Evolutionary conservation across 495 filamentous ascomycete genomes (phyloP).

Genomic region (Aspergillus cavernicola): DNA sequence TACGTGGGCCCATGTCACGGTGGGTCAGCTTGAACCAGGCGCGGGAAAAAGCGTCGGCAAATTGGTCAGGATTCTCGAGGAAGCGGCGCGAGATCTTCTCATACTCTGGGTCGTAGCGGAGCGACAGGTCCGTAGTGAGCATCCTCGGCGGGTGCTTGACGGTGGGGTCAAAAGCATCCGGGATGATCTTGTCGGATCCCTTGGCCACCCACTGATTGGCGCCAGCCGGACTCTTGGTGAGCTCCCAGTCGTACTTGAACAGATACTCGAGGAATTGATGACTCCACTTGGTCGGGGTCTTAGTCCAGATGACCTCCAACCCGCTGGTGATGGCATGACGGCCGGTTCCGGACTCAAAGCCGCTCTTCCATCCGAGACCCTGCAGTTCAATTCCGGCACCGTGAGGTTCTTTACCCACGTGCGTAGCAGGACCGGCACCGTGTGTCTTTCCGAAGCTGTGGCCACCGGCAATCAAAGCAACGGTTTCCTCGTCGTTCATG

Average conservation of each 20-base stretch:
- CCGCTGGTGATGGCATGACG: slow-evolving; percentile 67
- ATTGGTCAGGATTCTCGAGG: slow-evolving; percentile 60
- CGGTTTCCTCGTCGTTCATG: slow-evolving; percentile 76
- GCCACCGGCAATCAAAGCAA: slow-evolving; percentile 69
- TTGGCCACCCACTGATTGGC: slow-evolving; percentile 73
- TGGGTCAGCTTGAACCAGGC: slow-evolving; percentile 79
- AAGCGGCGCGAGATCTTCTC: slow-evolving; percentile 69
- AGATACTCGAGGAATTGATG: slow-evolving; percentile 66
- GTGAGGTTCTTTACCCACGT: slow-evolving; percentile 62
- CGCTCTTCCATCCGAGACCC: slow-evolving; percentile 65
- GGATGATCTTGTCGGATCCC: slow-evolving; percentile 58
- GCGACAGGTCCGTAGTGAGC: slow-evolving; percentile 68
- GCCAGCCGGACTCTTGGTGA: slow-evolving; percentile 66
- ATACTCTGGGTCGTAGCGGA: slow-evolving; percentile 64
- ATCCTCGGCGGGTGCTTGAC: slow-evolving; percentile 65
- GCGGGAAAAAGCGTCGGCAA: slow-evolving; percentile 60
- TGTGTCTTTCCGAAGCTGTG: slow-evolving; percentile 75
- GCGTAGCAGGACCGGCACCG: slow-evolving; percentile 55
- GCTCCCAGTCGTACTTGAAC: slow-evolving; percentile 74
- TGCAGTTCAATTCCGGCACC: slow-evolving; percentile 58
- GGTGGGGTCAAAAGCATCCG: slow-evolving; percentile 60
- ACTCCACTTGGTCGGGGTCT: slow-evolving; percentile 65
- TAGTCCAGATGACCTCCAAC: slow-evolving; percentile 71
- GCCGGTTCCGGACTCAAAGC: slow-evolving; percentile 55
- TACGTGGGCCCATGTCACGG: slow-evolving; percentile 66